A percentile compares a stretch with the other conserved stretches of the same genome.
Evolutionary conservation across 495 filamentous ascomycete species (phyloP).

Genomic region (Aspergillus baeticus): DNA sequence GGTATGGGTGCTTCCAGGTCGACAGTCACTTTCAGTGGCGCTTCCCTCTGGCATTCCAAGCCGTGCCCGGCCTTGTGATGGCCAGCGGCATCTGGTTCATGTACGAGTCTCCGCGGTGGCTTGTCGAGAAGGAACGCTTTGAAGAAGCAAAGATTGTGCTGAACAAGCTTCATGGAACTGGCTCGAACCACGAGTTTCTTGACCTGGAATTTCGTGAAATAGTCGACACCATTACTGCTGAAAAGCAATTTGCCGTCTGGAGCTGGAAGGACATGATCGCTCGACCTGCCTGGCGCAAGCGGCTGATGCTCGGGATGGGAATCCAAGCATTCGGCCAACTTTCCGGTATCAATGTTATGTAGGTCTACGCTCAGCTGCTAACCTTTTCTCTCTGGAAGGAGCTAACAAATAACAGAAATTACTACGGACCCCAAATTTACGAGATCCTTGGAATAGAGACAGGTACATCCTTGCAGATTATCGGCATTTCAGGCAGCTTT

Average conservation of each 20-base stretch:
- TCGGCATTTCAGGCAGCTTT: constrained; percentile 42
- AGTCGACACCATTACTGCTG: constrained; percentile 1
- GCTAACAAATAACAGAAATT: constrained; percentile 24
- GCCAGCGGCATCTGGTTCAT: constrained; percentile 49
- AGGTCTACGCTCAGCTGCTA: background rate
- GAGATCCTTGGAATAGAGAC: constrained; percentile 45
- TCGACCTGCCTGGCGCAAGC: background rate
- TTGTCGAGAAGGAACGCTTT: constrained; percentile 43
- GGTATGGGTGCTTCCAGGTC: constrained; percentile 52
- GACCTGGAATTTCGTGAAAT: constrained; percentile 2
- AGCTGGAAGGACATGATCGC: constrained; percentile 7
- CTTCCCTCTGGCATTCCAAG: constrained; percentile 55
- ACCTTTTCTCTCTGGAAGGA: background rate
- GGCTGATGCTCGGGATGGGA: background rate
- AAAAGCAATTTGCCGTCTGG: constrained; percentile 1
- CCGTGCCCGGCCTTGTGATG: constrained; percentile 49
- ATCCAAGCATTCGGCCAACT: constrained; percentile 8
- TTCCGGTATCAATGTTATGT: constrained; percentile 6
- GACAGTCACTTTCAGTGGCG: constrained; percentile 51
- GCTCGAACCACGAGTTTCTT: background rate
- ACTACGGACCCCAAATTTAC: constrained; percentile 54
- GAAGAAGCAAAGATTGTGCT: constrained; percentile 1
- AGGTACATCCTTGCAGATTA: constrained; percentile 43
- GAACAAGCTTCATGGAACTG: background rate
- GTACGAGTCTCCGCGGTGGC: constrained; percentile 56